Conservation (phyloP, 441 rosid species). For the Populus hybrid region DNA sequence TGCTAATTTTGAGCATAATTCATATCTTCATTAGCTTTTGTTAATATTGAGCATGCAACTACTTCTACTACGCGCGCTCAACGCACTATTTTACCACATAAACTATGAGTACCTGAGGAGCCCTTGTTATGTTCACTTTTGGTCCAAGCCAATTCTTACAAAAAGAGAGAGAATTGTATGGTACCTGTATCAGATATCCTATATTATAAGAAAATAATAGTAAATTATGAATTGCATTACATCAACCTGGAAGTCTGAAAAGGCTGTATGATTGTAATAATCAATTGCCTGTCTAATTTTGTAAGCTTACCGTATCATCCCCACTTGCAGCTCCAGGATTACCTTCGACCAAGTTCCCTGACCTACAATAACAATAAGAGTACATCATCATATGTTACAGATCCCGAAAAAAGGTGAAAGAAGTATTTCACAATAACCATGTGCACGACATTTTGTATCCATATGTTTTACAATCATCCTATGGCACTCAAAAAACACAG, state of each 20-base stretch:
- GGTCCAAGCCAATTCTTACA: conserved; percentile 98
- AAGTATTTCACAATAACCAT: background rate
- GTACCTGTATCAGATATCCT: conserved; percentile 50
- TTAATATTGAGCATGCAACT: background rate
- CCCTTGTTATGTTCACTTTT: conserved; percentile 83
- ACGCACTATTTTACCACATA: background rate
- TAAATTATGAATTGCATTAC: conserved; percentile 3
- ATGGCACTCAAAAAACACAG: background rate
- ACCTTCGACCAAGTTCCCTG: conserved; percentile 88
- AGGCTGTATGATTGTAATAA: conserved; percentile 1
- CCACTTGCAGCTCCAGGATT: conserved; percentile 88
- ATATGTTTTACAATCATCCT: background rate
- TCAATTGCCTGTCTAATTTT: conserved; percentile 10
- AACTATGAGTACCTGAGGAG: conserved; percentile 71
- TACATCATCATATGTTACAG: background rate
- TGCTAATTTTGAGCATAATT: no score
- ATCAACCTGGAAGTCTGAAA: conserved; percentile 1
- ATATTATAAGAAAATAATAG: conserved; percentile 10
- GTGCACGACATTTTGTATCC: background rate
- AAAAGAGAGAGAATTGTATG: conserved; percentile 92
- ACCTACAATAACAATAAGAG: conserved; percentile 46
- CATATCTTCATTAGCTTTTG: no score
- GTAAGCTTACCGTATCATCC: conserved; percentile 80
- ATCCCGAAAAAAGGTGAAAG: background rate
- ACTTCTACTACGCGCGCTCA: background rate